These are phyloP conservation scores for Cyclostephanos invisitatus DNA, from an alignment of 108 stramenopile species.

Conservation along the genomic window DNA sequence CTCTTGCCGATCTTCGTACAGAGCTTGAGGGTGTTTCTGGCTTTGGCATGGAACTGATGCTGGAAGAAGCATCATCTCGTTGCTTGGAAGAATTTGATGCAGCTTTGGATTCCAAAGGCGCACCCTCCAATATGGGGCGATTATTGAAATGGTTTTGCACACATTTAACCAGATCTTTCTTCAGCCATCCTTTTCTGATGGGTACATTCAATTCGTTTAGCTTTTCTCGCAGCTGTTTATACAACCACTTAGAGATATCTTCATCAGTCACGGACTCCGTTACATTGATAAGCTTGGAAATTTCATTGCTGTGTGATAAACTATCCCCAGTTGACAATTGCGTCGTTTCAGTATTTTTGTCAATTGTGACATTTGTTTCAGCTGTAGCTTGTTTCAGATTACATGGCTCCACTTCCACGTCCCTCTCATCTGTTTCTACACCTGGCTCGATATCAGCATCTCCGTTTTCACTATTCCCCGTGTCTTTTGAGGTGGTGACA, in stretches of 20 bases:
- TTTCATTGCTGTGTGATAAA: background rate
- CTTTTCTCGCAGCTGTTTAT: constrained; percentile 5
- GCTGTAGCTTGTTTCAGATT: background rate
- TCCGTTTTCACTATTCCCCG: background rate
- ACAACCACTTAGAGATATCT: background rate
- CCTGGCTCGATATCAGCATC: background rate
- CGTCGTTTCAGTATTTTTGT: background rate
- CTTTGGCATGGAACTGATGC: constrained; percentile 1
- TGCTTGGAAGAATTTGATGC: background rate
- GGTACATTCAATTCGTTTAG: constrained; percentile 1
- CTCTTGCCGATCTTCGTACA: constrained; percentile 5
- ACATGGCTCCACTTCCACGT: background rate
- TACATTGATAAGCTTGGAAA: background rate
- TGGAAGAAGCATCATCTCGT: constrained; percentile 1
- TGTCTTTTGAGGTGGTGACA: background rate
- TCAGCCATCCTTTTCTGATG: background rate
- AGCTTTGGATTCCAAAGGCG: constrained; percentile 6
- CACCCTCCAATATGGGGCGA: background rate
- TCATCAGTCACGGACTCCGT: constrained; percentile 1
- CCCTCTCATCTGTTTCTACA: background rate
- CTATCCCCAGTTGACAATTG: background rate
- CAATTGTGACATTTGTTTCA: background rate
- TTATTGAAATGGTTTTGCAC: background rate
- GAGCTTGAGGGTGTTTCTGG: background rate
- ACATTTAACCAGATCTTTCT: constrained; percentile 6